Evolutionary conservation across 345 rosid species (phyloP).

Genomic region (Brassica nigra): DNA sequence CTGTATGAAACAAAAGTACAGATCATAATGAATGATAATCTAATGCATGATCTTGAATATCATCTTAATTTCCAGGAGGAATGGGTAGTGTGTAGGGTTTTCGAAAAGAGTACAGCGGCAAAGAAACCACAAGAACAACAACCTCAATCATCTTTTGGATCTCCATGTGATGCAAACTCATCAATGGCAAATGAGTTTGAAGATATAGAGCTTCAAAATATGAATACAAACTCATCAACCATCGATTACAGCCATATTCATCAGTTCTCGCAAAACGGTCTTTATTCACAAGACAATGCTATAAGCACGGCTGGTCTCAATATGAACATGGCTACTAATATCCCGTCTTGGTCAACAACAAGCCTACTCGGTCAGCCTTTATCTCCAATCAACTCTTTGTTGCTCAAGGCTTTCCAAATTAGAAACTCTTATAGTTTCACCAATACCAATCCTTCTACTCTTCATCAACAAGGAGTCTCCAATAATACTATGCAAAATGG

Average conservation of each 20-base stretch:
- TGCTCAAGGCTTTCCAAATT: constrained; percentile 81
- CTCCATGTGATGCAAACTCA: constrained; percentile 79
- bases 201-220: constrained; percentile 67
- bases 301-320: constrained; percentile 33
- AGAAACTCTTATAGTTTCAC: constrained; percentile 53
- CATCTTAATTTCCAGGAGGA: constrained; percentile 58
- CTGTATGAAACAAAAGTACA: neutral
- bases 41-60: neutral
- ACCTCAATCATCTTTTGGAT: constrained; percentile 61
- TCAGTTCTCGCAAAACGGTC: constrained; percentile 27
- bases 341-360: constrained; percentile 56
- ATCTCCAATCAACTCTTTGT: constrained; percentile 71
- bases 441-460: constrained; percentile 48
- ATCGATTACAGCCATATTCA: constrained; percentile 37
- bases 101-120: constrained; percentile 58
- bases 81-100: constrained; percentile 92
- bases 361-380: constrained; percentile 58
- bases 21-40: neutral
- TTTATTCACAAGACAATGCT: constrained; percentile 24
- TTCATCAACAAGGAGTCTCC: constrained; percentile 49
- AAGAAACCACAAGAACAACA: constrained; percentile 61
- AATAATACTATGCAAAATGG: constrained; percentile 51
- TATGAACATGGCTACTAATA: constrained; percentile 46
- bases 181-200: constrained; percentile 63
- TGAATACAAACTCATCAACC: constrained; percentile 44